A percentile compares a stretch with the other conserved stretches of the same genome.
phyloP scores from a whole-genome alignment of 805 yeast genomes.

The Suhomyces pyralidae region DNA sequence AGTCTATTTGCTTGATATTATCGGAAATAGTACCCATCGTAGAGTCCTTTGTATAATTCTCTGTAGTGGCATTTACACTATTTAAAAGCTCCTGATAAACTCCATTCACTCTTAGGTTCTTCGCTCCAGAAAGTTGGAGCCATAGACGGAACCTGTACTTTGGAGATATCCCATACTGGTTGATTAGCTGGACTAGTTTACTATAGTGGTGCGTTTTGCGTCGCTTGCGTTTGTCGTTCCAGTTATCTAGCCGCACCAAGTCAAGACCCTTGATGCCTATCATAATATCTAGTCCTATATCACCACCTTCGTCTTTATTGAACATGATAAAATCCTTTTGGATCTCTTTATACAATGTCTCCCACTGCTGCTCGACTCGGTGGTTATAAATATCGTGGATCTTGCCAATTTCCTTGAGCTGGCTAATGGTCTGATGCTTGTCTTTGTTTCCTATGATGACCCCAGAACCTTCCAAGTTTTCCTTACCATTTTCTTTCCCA shows the following conservation, averaged over 20 bases:
- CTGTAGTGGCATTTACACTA: slow-evolving; percentile 4
- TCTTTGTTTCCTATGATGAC: slow-evolving; percentile 13
- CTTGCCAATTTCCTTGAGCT: slow-evolving; percentile 38
- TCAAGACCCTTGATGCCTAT: slow-evolving; percentile 41
- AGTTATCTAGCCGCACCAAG: slow-evolving; percentile 18
- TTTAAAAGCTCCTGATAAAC: slow-evolving; percentile 38
- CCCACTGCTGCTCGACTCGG: slow-evolving; percentile 44
- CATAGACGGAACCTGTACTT: slow-evolving; percentile 47
- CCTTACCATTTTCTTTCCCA: not conserved
- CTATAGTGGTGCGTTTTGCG: slow-evolving; percentile 7
- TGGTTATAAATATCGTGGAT: slow-evolving; percentile 44
- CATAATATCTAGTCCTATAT: slow-evolving; percentile 18
- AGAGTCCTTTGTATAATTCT: not conserved
- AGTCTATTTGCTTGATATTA: slow-evolving; percentile 47
- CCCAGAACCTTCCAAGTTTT: slow-evolving; percentile 2
- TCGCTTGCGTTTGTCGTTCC: not conserved
- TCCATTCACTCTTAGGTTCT: slow-evolving; percentile 42
- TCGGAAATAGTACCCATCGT: not conserved
- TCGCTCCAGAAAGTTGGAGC: slow-evolving; percentile 55
- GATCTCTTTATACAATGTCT: slow-evolving; percentile 37
- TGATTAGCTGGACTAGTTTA: slow-evolving; percentile 27
- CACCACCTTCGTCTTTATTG: slow-evolving; percentile 6
- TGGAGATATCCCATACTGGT: slow-evolving; percentile 46
- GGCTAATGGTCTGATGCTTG: slow-evolving; percentile 16
- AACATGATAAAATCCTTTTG: slow-evolving; percentile 18